A percentile compares a stretch with the other conserved stretches of the same genome.
Evolutionary conservation across 1,284 basidiomycete species (phyloP).

Genomic region (Microbotryum silenes-acaulis): DNA sequence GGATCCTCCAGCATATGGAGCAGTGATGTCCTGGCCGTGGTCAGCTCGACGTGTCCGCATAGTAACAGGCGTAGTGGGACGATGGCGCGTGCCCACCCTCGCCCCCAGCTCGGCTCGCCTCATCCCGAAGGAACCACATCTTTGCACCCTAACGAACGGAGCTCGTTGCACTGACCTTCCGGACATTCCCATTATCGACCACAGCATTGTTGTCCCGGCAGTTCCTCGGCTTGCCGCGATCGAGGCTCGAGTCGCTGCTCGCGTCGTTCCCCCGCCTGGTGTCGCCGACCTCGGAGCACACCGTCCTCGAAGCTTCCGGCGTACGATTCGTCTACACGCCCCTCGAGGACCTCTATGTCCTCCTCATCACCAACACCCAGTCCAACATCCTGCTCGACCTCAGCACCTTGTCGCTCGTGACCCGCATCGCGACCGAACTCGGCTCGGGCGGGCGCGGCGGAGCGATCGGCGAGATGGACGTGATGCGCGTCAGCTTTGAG

Average conservation of each 20-base stretch:
- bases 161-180: not conserved
- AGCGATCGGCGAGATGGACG: slow-evolving; percentile 80
- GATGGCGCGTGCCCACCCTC: too few species aligned
- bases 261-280: slow-evolving; percentile 97
- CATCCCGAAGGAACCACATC: not conserved
- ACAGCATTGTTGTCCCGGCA: slow-evolving; percentile 92
- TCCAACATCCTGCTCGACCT: slow-evolving; percentile 99
- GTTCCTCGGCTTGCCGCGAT: slow-evolving; percentile 86
- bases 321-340: slow-evolving; percentile 98
- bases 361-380: slow-evolving; percentile 95
- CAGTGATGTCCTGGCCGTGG: too few species aligned
- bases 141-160: not conserved
- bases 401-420: slow-evolving; percentile 87
- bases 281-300: slow-evolving; percentile 85
- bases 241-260: slow-evolving; percentile 88
- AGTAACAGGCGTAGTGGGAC: too few species aligned
- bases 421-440: slow-evolving; percentile 87
- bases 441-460: slow-evolving; percentile 53
- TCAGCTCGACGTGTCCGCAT: too few species aligned
- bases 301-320: slow-evolving; percentile 66
- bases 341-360: slow-evolving; percentile 93
- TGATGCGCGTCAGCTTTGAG: slow-evolving; percentile 87
- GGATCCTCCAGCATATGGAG: too few species aligned
- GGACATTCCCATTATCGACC: not conserved
- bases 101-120: not conserved